phyloP scores from a whole-genome alignment of 73 alveolate species.

The Tetrahymena malaccensis region DNA sequence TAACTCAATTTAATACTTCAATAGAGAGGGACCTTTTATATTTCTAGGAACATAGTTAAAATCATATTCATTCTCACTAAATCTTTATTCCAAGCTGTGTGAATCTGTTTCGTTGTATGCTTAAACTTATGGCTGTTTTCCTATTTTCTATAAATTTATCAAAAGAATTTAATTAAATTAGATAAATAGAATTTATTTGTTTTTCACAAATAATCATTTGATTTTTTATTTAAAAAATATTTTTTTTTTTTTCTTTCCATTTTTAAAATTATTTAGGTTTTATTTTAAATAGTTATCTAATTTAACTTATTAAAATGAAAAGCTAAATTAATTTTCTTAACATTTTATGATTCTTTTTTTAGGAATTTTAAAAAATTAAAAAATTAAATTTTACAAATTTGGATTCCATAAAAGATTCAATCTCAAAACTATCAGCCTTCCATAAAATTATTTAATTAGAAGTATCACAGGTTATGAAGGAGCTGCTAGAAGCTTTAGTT shows the following conservation, averaged over 20 bases:
- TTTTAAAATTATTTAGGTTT: no score
- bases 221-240: no score
- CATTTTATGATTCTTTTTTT: no score
- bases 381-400: neutral
- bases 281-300: no score
- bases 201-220: no score
- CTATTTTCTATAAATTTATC: neutral
- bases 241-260: no score
- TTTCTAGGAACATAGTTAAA: neutral
- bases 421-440: neutral
- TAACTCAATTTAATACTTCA: neutral
- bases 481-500: neutral
- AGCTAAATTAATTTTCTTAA: no score
- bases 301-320: no score
- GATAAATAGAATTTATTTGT: no score
- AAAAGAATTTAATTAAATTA: neutral
- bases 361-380: no score
- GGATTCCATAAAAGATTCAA: neutral
- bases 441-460: neutral
- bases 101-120: neutral
- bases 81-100: neutral
- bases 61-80: neutral
- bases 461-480: neutral
- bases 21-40: neutral
- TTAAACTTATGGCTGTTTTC: neutral